A percentile compares a stretch with the other conserved stretches of the same genome.
Evolutionary conservation across 1,284 basidiomycete species (phyloP).

Genomic region (Schizophyllum amplum): DNA sequence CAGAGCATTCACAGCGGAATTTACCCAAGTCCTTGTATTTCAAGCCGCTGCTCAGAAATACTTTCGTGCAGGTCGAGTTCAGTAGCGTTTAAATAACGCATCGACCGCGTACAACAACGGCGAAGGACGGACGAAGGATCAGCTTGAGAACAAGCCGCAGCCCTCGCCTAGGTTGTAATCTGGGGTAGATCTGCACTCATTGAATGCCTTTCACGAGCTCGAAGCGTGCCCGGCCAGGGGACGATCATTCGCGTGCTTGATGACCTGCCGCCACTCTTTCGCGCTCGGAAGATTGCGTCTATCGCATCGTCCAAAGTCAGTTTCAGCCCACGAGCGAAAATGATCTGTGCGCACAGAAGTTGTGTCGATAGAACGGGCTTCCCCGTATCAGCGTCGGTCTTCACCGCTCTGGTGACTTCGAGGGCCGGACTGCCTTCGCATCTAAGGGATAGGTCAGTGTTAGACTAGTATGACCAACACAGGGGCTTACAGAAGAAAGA

Average conservation of each 20-base stretch:
- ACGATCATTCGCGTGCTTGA: conserved; percentile 14
- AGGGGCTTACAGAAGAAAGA: conserved; percentile 60
- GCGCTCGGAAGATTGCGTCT: conserved; percentile 37
- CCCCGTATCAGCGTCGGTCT: conserved; percentile 54
- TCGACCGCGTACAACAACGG: neutral
- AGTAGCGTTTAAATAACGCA: no score
- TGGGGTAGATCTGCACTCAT: no score
- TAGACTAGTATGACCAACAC: neutral
- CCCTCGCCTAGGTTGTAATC: no score
- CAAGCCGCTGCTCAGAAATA: no score
- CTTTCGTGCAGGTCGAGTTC: no score
- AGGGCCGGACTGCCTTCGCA: conserved; percentile 56
- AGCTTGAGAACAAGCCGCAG: neutral
- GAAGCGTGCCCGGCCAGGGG: no score
- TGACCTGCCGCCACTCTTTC: conserved; percentile 44
- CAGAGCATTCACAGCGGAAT: neutral
- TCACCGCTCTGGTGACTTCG: conserved; percentile 57
- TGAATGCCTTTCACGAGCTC: no score
- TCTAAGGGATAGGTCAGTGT: conserved; percentile 27
- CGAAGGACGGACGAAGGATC: neutral
- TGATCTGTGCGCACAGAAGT: conserved; percentile 29
- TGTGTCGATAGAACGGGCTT: conserved; percentile 47
- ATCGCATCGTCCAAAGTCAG: conserved; percentile 7
- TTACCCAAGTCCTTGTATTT: neutral
- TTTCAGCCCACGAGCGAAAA: conserved; percentile 5